These are phyloP conservation scores for Daldinia concentrica DNA, from an alignment of 495 filamentous ascomycete species.

Conservation along the genomic window DNA sequence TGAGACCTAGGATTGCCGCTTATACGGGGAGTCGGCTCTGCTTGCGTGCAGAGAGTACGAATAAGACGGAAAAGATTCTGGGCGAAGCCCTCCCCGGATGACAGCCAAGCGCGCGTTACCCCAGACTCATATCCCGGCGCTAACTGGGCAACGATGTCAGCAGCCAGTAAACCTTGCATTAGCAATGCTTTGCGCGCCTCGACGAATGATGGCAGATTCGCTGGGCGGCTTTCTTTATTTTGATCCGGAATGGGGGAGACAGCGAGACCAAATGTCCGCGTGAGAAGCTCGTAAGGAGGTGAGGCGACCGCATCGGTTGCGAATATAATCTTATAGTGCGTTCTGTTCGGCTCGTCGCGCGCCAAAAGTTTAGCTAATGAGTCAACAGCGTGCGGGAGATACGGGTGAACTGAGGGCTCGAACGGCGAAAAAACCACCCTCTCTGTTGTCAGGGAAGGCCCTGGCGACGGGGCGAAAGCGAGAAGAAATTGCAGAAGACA, in stretches of 20 bases:
- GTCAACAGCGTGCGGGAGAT: constrained; percentile 89
- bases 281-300: constrained; percentile 82
- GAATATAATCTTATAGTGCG: constrained; percentile 82
- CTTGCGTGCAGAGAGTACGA: constrained; percentile 71
- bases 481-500: constrained; percentile 89
- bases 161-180: constrained; percentile 90
- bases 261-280: constrained; percentile 86
- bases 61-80: constrained; percentile 78
- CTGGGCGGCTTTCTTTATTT: constrained; percentile 52
- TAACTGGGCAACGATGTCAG: constrained; percentile 84
- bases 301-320: constrained; percentile 68
- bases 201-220: constrained; percentile 66
- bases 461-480: constrained; percentile 83
- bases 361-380: constrained; percentile 91
- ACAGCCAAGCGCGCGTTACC: constrained; percentile 83
- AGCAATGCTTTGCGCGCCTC: constrained; percentile 86
- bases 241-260: constrained; percentile 83
- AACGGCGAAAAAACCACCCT: constrained; percentile 80
- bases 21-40: constrained; percentile 51
- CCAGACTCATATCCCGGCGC: constrained; percentile 74
- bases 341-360: constrained; percentile 90
- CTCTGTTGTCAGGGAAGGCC: constrained; percentile 61
- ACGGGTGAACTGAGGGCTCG: constrained; percentile 81
- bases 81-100: constrained; percentile 85
- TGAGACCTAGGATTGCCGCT: constrained; percentile 46